Percentiles rank a stretch among this genome's conserved stretches.
These are phyloP conservation scores for Heritiera littoralis DNA, from an alignment of 345 rosid species.

Conservation along the genomic window DNA sequence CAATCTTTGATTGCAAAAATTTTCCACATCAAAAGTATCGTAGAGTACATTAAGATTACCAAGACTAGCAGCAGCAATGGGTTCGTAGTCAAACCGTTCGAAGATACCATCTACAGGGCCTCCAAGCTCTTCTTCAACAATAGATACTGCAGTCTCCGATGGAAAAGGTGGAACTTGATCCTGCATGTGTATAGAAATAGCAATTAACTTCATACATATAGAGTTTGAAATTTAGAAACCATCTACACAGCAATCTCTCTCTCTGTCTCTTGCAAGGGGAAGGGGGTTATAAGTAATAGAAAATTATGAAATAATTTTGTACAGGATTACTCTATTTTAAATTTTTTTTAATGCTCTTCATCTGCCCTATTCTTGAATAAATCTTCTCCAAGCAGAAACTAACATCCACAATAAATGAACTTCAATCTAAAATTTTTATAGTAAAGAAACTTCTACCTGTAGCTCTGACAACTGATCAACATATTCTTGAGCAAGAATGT, in stretches of 20 bases:
- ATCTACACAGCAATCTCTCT: neutral
- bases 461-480: slow-evolving; percentile 96
- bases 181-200: slow-evolving; percentile 37
- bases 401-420: neutral
- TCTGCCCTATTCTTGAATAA: neutral
- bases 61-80: slow-evolving; percentile 99
- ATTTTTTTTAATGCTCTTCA: neutral
- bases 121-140: slow-evolving; percentile 95
- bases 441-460: slow-evolving; percentile 57
- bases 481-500: slow-evolving; percentile 96
- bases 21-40: slow-evolving; percentile 22
- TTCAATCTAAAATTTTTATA: neutral
- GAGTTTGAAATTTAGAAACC: slow-evolving; percentile 1
- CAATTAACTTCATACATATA: slow-evolving; percentile 15
- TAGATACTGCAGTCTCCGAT: slow-evolving; percentile 81
- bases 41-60: slow-evolving; percentile 47
- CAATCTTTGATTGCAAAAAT: neutral
- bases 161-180: slow-evolving; percentile 99
- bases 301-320: neutral
- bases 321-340: neutral
- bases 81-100: slow-evolving; percentile 83
- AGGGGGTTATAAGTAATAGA: neutral
- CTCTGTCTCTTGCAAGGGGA: neutral
- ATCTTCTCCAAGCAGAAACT: slow-evolving; percentile 4
- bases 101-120: slow-evolving; percentile 61